Evolutionary conservation across 164 flowering plant species (phyloP).

Genomic region (Litsea cubeba): DNA sequence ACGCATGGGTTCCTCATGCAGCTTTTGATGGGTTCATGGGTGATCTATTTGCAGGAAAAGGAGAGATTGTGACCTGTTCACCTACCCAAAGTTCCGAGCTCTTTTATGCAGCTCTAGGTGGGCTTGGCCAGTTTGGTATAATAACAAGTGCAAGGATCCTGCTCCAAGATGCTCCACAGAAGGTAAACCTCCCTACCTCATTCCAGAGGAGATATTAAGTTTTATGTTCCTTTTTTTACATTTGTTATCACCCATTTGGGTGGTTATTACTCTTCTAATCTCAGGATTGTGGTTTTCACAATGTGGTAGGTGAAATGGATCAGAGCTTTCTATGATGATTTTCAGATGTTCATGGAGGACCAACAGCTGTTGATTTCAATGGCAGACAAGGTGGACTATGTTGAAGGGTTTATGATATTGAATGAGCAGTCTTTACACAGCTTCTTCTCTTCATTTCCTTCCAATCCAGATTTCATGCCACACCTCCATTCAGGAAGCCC

Average conservation of each 20-base stretch:
- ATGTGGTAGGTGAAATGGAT: conserved; percentile 32
- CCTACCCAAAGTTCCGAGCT: conserved; percentile 27
- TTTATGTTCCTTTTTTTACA: neutral
- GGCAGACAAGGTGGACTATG: conserved; percentile 28
- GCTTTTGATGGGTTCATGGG: conserved; percentile 1
- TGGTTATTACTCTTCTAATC: neutral
- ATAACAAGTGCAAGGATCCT: conserved; percentile 41
- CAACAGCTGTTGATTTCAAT: conserved; percentile 27
- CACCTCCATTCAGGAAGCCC: conserved; percentile 17
- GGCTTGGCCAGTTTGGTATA: conserved; percentile 54
- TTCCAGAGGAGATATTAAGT: neutral
- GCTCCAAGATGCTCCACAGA: conserved; percentile 34
- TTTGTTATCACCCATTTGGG: neutral
- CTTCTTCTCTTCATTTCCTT: conserved; percentile 24
- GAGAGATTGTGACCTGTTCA: conserved; percentile 39
- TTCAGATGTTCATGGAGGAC: conserved; percentile 25
- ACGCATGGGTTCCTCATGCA: neutral
- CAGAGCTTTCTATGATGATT: conserved; percentile 34
- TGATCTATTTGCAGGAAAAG: conserved; percentile 22
- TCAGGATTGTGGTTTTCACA: neutral
- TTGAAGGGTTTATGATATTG: conserved; percentile 31
- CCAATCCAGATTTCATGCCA: conserved; percentile 16
- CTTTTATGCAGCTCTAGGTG: conserved; percentile 42
- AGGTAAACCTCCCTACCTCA: conserved; percentile 13
- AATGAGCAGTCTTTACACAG: conserved; percentile 22